phyloP scores from a whole-genome alignment of 495 filamentous ascomycete genomes.

The Saxophila tyrrhenica region DNA sequence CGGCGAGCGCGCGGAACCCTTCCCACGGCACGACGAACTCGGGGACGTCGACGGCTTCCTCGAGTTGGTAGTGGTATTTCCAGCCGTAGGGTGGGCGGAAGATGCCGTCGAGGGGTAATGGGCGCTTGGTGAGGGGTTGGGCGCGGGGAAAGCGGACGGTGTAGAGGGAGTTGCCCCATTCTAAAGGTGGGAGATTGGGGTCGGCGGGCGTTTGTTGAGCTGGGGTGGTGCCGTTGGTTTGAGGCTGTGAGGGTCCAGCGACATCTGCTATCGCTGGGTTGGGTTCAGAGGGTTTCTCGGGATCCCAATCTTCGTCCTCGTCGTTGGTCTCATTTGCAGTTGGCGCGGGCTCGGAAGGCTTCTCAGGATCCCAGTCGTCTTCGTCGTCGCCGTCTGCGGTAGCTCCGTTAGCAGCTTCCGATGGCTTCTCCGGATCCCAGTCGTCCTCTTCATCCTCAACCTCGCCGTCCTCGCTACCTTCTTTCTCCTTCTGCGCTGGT shows the following conservation, averaged over 20 bases:
- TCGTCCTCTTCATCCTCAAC: constrained; percentile 13
- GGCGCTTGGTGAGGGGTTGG: constrained; percentile 31
- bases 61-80: constrained; percentile 92
- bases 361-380: constrained; percentile 27
- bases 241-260: not conserved
- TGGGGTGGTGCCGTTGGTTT: not conserved
- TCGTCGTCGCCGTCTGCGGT: constrained; percentile 23
- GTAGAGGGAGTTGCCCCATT: constrained; percentile 93
- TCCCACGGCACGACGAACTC: constrained; percentile 99
- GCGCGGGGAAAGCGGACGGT: constrained; percentile 71
- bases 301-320: constrained; percentile 17
- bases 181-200: constrained; percentile 27
- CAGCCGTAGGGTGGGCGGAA: constrained; percentile 94
- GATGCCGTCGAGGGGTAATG: constrained; percentile 54
- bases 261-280: not conserved
- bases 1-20: constrained; percentile 83
- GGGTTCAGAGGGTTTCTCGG: constrained; percentile 20
- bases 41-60: constrained; percentile 91
- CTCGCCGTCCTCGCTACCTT: constrained; percentile 3
- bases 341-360: constrained; percentile 8
- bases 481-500: constrained; percentile 21
- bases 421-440: constrained; percentile 22
- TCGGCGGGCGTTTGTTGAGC: not conserved
- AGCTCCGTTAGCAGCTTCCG: constrained; percentile 3
- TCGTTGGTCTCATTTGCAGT: not conserved